Evolutionary conservation across 257 asterid genomes (phyloP).

Genomic region (Penstemon newberryi): DNA sequence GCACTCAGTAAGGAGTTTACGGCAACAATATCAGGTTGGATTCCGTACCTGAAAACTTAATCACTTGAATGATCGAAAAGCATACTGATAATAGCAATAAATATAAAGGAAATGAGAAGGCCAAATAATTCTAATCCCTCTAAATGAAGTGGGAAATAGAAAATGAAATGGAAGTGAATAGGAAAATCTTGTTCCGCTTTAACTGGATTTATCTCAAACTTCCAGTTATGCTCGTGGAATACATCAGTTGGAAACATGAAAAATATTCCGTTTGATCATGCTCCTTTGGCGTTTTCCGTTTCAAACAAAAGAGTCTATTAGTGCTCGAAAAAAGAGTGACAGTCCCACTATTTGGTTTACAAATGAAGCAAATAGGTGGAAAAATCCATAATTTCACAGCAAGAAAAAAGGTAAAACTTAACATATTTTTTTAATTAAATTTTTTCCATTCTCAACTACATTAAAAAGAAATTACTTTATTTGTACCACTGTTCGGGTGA

Average conservation of each 20-base stretch:
- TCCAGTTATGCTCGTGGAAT: not conserved
- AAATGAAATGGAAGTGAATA: not conserved
- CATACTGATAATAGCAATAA: conserved; percentile 21
- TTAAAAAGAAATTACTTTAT: too few species aligned
- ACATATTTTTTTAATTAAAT: too few species aligned
- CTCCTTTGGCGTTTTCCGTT: not conserved
- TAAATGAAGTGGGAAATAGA: not conserved
- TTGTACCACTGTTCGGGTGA: too few species aligned
- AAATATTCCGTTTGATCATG: not conserved
- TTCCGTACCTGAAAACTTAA: conserved; percentile 64
- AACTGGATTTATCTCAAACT: not conserved
- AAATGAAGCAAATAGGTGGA: not conserved
- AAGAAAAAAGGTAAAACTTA: not conserved
- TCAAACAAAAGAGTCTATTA: not conserved
- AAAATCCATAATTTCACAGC: not conserved
- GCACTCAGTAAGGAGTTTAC: conserved; percentile 78
- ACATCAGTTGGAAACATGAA: not conserved
- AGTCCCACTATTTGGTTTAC: not conserved
- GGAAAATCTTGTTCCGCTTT: conserved; percentile 13
- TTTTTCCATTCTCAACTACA: too few species aligned
- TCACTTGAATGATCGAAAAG: conserved; percentile 33
- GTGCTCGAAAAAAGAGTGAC: not conserved
- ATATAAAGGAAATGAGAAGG: not conserved
- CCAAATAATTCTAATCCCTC: conserved; percentile 10
- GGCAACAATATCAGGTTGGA: conserved; percentile 53